These are phyloP conservation scores for Ceratocystis harringtonii DNA, from an alignment of 2,329 filamentous ascomycete species.

Conservation along the genomic window DNA sequence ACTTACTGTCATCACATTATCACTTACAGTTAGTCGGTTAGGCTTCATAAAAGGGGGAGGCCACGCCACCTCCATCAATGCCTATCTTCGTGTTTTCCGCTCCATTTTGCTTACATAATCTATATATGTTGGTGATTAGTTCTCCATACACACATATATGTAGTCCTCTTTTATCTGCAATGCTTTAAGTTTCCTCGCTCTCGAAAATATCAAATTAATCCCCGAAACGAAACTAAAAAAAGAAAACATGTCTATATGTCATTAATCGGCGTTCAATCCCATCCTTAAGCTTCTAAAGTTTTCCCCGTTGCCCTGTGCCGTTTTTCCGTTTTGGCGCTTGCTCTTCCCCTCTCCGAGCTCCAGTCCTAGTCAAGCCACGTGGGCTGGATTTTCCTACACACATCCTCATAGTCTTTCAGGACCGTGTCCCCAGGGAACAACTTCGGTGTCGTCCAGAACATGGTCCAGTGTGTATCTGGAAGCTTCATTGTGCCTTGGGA, in stretches of 20 bases:
- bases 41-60: not conserved
- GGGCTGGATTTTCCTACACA: conserved; percentile 51
- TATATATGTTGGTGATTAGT: not conserved
- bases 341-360: not conserved
- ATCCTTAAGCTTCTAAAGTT: not conserved
- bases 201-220: conserved; percentile 3
- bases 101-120: not conserved
- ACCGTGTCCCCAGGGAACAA: conserved; percentile 39
- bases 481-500: conserved; percentile 73
- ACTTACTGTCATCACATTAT: not conserved
- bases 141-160: too few relatives aligned
- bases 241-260: not conserved
- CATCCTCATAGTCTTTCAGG: conserved; percentile 56
- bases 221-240: not conserved
- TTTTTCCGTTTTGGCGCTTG: not conserved
- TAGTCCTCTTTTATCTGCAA: not conserved
- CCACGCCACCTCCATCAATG: not conserved
- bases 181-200: not conserved
- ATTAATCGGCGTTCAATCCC: not conserved
- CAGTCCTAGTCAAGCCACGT: conserved; percentile 41
- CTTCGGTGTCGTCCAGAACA: conserved; percentile 88
- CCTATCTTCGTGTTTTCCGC: not conserved
- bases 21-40: not conserved
- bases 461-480: conserved; percentile 73
- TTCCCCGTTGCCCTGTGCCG: not conserved